phyloP scores from a whole-genome alignment of 106 monocot genomes.

The Gastrodia elata region DNA sequence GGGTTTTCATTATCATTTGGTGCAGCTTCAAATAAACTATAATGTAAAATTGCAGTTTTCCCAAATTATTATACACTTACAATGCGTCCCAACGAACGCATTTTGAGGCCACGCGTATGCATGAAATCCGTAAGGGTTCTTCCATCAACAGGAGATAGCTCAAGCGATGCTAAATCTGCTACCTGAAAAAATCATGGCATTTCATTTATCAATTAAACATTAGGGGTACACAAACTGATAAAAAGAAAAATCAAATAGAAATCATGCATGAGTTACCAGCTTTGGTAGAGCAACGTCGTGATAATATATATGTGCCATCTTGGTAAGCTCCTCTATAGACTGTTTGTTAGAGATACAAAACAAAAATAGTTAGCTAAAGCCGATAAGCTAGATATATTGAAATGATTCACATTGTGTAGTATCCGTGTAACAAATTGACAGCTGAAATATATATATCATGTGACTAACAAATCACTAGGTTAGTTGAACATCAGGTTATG shows the following conservation, averaged over 20 bases:
- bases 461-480: background rate
- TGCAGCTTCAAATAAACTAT: no score
- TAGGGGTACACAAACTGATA: background rate
- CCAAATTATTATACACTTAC: constrained; percentile 33
- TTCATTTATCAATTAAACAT: background rate
- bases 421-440: background rate
- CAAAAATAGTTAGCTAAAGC: background rate
- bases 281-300: constrained; percentile 82
- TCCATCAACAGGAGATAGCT: constrained; percentile 94
- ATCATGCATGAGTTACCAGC: constrained; percentile 37
- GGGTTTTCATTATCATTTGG: no score
- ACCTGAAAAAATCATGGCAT: constrained; percentile 28
- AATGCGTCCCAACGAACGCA: constrained; percentile 74
- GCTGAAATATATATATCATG: background rate
- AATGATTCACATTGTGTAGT: background rate
- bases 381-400: background rate
- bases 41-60: no score
- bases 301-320: constrained; percentile 70
- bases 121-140: constrained; percentile 86
- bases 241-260: background rate
- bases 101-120: constrained; percentile 83
- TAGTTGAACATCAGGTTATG: background rate
- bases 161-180: constrained; percentile 92
- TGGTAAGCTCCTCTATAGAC: constrained; percentile 52
- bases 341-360: constrained; percentile 16